Percentiles rank a stretch among this genome's conserved stretches.
phyloP scores from a whole-genome alignment of 2,329 filamentous ascomycete genomes.

The Penicillium sp. region DNA sequence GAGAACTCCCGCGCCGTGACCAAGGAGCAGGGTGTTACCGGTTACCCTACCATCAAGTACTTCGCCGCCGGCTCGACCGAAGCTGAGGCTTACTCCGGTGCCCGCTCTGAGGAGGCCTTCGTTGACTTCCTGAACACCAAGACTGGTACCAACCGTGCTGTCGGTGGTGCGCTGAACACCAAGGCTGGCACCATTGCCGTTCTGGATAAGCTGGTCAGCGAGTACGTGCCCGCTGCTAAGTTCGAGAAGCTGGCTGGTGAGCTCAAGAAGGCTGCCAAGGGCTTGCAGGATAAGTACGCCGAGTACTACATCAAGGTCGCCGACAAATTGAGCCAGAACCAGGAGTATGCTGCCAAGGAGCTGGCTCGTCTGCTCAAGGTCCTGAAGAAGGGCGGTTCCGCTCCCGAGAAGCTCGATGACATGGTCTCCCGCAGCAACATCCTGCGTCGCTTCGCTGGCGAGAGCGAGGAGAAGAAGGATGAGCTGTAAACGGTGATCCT shows the following conservation, averaged over 20 bases:
- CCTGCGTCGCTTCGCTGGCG: slow-evolving; percentile 70
- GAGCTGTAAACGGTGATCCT: slow-evolving; percentile 58
- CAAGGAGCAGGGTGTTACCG: slow-evolving; percentile 72
- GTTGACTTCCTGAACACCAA: slow-evolving; percentile 84
- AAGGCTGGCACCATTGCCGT: slow-evolving; percentile 78
- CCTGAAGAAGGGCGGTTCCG: slow-evolving; percentile 81
- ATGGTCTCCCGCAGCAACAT: slow-evolving; percentile 85
- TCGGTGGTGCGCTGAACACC: slow-evolving; percentile 76
- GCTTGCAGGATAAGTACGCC: slow-evolving; percentile 76
- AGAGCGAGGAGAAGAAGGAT: slow-evolving; percentile 65
- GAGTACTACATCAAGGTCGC: slow-evolving; percentile 94
- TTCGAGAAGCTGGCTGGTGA: slow-evolving; percentile 67
- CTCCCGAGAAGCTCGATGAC: slow-evolving; percentile 84
- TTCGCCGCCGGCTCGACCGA: slow-evolving; percentile 83
- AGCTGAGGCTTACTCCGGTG: slow-evolving; percentile 69
- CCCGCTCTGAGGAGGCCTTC: slow-evolving; percentile 73
- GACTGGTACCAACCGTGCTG: slow-evolving; percentile 79
- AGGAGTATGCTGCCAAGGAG: slow-evolving; percentile 83
- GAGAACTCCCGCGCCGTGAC: slow-evolving; percentile 79
- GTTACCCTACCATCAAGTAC: slow-evolving; percentile 97
- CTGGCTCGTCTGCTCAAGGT: slow-evolving; percentile 75
- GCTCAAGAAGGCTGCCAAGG: slow-evolving; percentile 68
- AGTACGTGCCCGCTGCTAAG: slow-evolving; percentile 64
- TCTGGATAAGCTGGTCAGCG: slow-evolving; percentile 73
- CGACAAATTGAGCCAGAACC: slow-evolving; percentile 76